Percentiles rank a stretch among this genome's conserved stretches.
phyloP scores from a whole-genome alignment of 2,329 filamentous ascomycete genomes.

The Paraconiothyrium sp. region DNA sequence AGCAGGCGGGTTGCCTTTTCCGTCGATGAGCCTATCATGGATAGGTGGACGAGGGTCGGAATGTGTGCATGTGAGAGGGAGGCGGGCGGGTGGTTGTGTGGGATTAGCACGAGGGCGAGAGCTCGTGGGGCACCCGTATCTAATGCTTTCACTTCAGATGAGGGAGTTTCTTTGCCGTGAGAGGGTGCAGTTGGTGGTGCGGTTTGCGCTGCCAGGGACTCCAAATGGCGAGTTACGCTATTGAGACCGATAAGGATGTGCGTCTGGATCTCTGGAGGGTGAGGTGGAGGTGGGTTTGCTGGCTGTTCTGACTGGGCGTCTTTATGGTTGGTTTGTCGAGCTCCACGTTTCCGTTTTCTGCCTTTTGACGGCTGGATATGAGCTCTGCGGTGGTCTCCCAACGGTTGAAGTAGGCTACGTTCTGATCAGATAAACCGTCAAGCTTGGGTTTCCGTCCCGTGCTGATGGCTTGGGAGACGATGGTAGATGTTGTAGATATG shows the following conservation, averaged over 20 bases:
- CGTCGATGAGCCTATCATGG: conserved; percentile 20
- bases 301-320: conserved; percentile 11
- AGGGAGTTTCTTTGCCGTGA: neutral
- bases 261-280: conserved; percentile 53
- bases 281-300: conserved; percentile 54
- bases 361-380: conserved; percentile 69
- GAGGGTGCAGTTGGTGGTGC: conserved; percentile 25
- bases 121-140: conserved; percentile 8
- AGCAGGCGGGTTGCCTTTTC: conserved; percentile 59
- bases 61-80: conserved; percentile 47
- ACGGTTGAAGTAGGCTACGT: conserved; percentile 67
- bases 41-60: conserved; percentile 43
- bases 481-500: no score
- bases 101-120: conserved; percentile 42
- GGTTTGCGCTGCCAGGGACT: conserved; percentile 51
- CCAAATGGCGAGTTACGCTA: conserved; percentile 68
- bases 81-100: conserved; percentile 42
- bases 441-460: no score
- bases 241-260: conserved; percentile 73
- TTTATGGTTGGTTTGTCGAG: conserved; percentile 20
- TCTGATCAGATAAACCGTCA: conserved; percentile 17
- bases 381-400: conserved; percentile 68
- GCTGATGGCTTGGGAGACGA: no score
- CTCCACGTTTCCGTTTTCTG: conserved; percentile 62
- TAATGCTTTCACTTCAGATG: neutral